Evolutionary conservation across 768 basidiomycete genomes (phyloP).

Genomic region (Lactarius trivialis): DNA sequence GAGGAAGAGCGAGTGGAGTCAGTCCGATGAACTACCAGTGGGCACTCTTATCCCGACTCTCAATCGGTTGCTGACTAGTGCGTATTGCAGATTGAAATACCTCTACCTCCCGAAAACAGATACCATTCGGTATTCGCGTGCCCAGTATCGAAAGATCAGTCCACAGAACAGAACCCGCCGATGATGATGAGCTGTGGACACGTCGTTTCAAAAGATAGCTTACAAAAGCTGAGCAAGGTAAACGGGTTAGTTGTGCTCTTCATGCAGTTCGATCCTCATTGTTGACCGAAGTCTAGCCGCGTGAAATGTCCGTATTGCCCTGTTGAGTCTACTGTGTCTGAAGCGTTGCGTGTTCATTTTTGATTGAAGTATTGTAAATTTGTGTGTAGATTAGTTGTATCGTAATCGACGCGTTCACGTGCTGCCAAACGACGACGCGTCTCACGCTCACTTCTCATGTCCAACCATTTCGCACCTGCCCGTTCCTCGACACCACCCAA

Average conservation of each 20-base stretch:
- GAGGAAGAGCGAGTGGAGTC: slow-evolving; percentile 88
- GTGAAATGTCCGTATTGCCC: slow-evolving; percentile 99
- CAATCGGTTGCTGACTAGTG: slow-evolving; percentile 17
- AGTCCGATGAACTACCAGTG: slow-evolving; percentile 84
- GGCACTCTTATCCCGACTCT: slow-evolving; percentile 18
- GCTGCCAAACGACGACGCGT: not conserved
- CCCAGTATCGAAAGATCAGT: slow-evolving; percentile 96
- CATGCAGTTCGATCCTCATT: slow-evolving; percentile 48
- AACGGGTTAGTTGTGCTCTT: slow-evolving; percentile 54
- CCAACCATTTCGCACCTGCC: slow-evolving; percentile 29
- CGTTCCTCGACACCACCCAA: slow-evolving; percentile 29
- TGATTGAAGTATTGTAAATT: slow-evolving; percentile 28
- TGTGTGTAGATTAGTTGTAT: not conserved
- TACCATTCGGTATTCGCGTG: slow-evolving; percentile 98
- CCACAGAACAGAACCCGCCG: slow-evolving; percentile 87
- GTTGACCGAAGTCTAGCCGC: slow-evolving; percentile 83
- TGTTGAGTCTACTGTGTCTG: slow-evolving; percentile 53
- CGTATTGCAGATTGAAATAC: slow-evolving; percentile 81
- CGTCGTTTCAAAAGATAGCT: slow-evolving; percentile 87
- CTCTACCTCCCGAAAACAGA: slow-evolving; percentile 73
- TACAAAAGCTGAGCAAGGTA: slow-evolving; percentile 83
- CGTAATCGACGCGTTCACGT: slow-evolving; percentile 4
- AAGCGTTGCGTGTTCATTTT: slow-evolving; percentile 62
- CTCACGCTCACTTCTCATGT: slow-evolving; percentile 24
- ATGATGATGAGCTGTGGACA: slow-evolving; percentile 99